Percentiles rank a stretch among this genome's conserved stretches.
Evolutionary conservation across 371 early-diverging fungal genomes (phyloP).

Genomic region (Mortierella sp.): DNA sequence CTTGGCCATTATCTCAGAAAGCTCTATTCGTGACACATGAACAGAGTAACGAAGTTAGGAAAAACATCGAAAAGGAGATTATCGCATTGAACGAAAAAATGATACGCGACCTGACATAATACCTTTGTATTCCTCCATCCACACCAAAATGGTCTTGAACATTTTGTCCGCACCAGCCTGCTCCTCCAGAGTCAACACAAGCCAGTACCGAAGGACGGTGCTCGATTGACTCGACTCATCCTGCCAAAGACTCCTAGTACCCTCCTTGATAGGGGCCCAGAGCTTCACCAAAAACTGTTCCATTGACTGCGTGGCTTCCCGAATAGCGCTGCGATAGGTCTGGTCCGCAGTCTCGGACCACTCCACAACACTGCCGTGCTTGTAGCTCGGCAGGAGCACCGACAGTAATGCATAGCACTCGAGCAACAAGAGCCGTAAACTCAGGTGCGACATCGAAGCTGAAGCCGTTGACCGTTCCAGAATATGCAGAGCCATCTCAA

Average conservation of each 20-base stretch:
- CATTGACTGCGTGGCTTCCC: conserved; percentile 23
- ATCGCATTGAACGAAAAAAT: no score
- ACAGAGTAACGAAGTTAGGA: no score
- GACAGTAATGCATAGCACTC: conserved; percentile 32
- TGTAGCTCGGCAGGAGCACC: conserved; percentile 20
- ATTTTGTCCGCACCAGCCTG: conserved; percentile 10
- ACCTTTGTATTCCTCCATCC: conserved; percentile 39
- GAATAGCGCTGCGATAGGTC: conserved; percentile 13
- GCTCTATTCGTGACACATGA: conserved; percentile 8
- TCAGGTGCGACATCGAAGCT: neutral
- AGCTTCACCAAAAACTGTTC: conserved; percentile 25
- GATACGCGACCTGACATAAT: no score
- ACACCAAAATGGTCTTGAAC: conserved; percentile 24
- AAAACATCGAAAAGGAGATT: no score
- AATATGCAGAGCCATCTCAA: conserved; percentile 22
- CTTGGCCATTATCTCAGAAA: conserved; percentile 26
- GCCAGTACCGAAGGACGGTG: conserved; percentile 22
- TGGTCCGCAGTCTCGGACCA: neutral
- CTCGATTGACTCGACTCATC: conserved; percentile 18
- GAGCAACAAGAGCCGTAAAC: conserved; percentile 21
- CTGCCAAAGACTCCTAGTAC: neutral
- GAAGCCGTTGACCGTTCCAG: conserved; percentile 14
- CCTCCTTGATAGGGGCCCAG: conserved; percentile 13
- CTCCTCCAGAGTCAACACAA: conserved; percentile 23
- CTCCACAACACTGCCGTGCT: neutral